These are phyloP conservation scores for Lasiosphaeris hirsuta DNA, from an alignment of 495 filamentous ascomycete genomes.

Conservation along the genomic window DNA sequence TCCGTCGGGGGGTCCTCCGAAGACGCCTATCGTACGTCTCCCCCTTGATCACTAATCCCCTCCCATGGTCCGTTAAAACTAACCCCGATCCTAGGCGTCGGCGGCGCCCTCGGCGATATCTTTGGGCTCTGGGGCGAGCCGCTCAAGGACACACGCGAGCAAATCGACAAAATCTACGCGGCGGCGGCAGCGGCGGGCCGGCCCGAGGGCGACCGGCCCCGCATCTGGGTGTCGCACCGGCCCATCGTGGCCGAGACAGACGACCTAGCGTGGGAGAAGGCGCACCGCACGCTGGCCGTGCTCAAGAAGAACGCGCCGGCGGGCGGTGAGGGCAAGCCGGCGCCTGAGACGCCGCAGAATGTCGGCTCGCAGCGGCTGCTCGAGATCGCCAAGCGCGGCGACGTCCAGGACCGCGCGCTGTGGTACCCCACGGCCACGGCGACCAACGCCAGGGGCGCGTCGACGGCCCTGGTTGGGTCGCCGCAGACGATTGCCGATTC, in stretches of 20 bases:
- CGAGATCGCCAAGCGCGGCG: conserved; percentile 50
- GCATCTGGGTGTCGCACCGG: conserved; percentile 56
- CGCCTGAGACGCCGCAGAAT: conserved; percentile 43
- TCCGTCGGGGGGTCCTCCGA: conserved; percentile 53
- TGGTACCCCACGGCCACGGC: conserved; percentile 57
- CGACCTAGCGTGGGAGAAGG: conserved; percentile 53
- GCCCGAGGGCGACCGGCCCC: conserved; percentile 37
- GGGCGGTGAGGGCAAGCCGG: background rate
- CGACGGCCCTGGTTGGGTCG: conserved; percentile 52
- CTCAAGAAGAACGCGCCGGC: conserved; percentile 27
- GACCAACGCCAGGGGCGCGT: conserved; percentile 53
- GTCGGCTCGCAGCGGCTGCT: conserved; percentile 52
- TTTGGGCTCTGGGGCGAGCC: conserved; percentile 58
- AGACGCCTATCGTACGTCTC: conserved; percentile 42
- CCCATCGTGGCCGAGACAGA: conserved; percentile 54
- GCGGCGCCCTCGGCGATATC: conserved; percentile 51
- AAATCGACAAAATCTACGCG: conserved; percentile 53
- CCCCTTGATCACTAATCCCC: too few relatives aligned
- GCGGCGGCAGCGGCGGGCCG: conserved; percentile 45
- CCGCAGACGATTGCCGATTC: conserved; percentile 47
- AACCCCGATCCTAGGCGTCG: conserved; percentile 22
- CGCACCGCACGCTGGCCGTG: conserved; percentile 45
- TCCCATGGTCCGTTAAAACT: too few relatives aligned
- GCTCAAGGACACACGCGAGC: conserved; percentile 52
- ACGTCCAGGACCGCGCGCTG: conserved; percentile 53